A percentile compares a stretch with the other conserved stretches of the same genome.
Evolutionary conservation across 176 grass and related monocot species (phyloP).

Genomic region (Chrysopogon serrulatus): DNA sequence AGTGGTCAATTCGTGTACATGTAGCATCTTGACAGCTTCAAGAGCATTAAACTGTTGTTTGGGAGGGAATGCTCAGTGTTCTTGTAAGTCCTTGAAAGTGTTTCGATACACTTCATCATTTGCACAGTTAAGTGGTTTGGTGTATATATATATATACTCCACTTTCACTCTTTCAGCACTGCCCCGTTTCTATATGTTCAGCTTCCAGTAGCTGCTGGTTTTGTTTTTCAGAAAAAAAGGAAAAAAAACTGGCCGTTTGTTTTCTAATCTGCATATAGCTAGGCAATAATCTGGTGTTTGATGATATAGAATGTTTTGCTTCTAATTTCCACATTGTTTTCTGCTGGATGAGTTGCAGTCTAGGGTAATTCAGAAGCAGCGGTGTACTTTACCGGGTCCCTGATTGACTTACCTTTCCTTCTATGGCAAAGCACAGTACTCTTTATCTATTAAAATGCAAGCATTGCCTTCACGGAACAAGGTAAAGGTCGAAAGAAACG

Average conservation of each 20-base stretch:
- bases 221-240: background rate
- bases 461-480: background rate
- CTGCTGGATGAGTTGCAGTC: no score
- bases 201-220: background rate
- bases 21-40: constrained; percentile 6
- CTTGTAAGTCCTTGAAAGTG: background rate
- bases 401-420: background rate
- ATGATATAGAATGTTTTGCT: no score
- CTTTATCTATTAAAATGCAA: background rate
- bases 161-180: background rate
- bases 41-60: constrained; percentile 12
- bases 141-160: background rate
- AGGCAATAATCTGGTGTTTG: background rate
- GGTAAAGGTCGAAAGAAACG: background rate
- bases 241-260: background rate
- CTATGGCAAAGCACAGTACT: background rate
- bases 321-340: no score
- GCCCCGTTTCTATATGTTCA: background rate
- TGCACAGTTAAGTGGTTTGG: background rate
- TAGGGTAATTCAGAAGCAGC: no score
- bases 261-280: background rate
- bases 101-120: background rate
- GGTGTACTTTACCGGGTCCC: background rate
- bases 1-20: background rate
- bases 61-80: background rate